phyloP scores from a whole-genome alignment of 2,329 filamentous ascomycete species.

The Colletotrichum godetiae region DNA sequence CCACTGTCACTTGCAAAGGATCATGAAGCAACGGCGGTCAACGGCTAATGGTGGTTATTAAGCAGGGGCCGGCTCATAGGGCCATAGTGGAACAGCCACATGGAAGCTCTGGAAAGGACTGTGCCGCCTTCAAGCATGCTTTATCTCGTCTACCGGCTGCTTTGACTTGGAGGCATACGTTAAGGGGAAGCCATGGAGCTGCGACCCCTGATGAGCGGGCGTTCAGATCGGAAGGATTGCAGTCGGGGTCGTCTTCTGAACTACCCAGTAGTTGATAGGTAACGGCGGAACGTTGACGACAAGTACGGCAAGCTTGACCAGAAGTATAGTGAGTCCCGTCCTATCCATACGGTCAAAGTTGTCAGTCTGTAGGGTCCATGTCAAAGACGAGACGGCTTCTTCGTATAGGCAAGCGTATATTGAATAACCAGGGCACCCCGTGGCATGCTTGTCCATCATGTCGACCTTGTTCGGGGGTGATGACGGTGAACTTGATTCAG shows the following conservation, averaged over 20 bases:
- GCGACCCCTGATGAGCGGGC: constrained; percentile 2
- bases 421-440: not conserved
- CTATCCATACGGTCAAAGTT: not conserved
- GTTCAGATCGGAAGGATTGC: constrained; percentile 15
- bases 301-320: not conserved
- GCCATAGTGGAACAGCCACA: constrained; percentile 1
- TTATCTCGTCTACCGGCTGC: not conserved
- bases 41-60: constrained; percentile 4
- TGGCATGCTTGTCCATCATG: not conserved
- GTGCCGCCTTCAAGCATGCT: constrained; percentile 9
- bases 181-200: not conserved
- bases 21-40: constrained; percentile 15
- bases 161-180: constrained; percentile 15
- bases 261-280: not conserved
- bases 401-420: not conserved
- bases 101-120: constrained; percentile 22
- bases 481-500: not conserved
- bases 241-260: not conserved
- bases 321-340: not conserved
- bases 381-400: not conserved
- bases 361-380: not conserved
- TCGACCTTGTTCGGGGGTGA: not conserved
- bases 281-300: not conserved
- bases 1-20: constrained; percentile 18
- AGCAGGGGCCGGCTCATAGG: constrained; percentile 2